Evolutionary conservation across 225 moss, liverwort and hornwort genomes (phyloP), one percentile per base, ranked within the genome.

Genomic region (Thuidium tamariscinum): DNA sequence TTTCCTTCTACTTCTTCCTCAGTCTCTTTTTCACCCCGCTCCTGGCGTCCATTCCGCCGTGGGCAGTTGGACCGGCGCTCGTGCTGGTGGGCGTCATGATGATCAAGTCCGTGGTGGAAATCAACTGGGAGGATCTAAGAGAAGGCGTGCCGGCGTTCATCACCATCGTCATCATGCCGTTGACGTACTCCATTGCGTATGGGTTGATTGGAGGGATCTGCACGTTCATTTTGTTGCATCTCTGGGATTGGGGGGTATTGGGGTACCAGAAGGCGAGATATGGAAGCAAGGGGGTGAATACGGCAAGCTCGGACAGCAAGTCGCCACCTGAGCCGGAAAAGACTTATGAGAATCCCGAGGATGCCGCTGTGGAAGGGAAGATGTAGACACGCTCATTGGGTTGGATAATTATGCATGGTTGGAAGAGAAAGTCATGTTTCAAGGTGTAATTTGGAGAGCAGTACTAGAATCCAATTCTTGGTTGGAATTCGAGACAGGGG

Each of bases 121-220:
- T 98, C 75, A 66, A 95, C 77, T 98, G 98, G 98, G 96, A 98
- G 19, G 92, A 98, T 59, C 86, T 98, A 81, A 91, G 89, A 16
- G 95, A 98, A 55, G 98, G 87, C 18, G 93, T 98, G 80, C 98
- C 98, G 10, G 98, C 98, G 39, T 98, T 98, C 82, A 1, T 96
- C 46, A 96, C 96, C 80, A 98, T 98, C 6, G 74, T 93, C 34
- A 13, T 98, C 73, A 98, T 98, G 98, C 98, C 98, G 0, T 78
- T 98, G 67, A 95, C 98, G 19, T 98, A 98, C 81, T 98, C 98
- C 56, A 98, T 98, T 57, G 98, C 98, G 3, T 98, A 98, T 42
- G 98, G 98, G 11, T 63, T 98, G 56, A 98, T 98, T 29, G 98
- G 98, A 20, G 98, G 98, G 11, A 98, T 98, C 51, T 74, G 89